Evolutionary conservation across 345 rosid genomes (phyloP).

Genomic region (Brassica napus): Da-Ae NC_063436.1:9326501-9327000

Average conservation of each 20-base stretch:
- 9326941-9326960: conserved; percentile 73
- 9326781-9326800: conserved; percentile 63
- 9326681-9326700: background rate
- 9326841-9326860: background rate
- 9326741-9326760: conserved; percentile 43
- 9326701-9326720: background rate
- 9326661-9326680: conserved; percentile 37
- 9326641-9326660: conserved; percentile 28
- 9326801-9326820: conserved; percentile 53
- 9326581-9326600: conserved; percentile 46
- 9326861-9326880: background rate
- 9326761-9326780: conserved; percentile 56
- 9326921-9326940: conserved; percentile 47
- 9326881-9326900: conserved; percentile 57
- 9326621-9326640: background rate
- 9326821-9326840: background rate
- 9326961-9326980: conserved; percentile 56
- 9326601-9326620: conserved; percentile 10
- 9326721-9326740: conserved; percentile 24
- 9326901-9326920: conserved; percentile 63
- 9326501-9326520: background rate
- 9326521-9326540: conserved; percentile 4
- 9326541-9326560: background rate
- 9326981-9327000: conserved; percentile 77
- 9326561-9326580: background rate